phyloP scores from a whole-genome alignment of 208 protist species.

The Leishmania gerbilli region DNA sequence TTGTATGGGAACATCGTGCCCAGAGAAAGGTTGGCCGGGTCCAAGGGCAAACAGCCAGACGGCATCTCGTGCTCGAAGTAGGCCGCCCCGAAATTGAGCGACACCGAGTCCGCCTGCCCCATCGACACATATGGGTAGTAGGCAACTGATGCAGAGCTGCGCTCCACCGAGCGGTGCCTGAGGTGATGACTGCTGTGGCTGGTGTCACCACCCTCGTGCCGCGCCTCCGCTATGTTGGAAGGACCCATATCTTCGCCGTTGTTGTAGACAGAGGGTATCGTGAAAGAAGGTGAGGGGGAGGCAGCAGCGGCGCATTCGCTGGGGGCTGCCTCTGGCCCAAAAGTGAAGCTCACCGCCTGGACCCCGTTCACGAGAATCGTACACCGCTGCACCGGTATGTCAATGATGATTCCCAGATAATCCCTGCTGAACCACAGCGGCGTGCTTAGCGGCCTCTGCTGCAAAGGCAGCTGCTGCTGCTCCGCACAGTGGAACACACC shows the following conservation, averaged over 20 bases:
- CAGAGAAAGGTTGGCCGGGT: constrained; percentile 74
- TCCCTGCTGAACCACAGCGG: constrained; percentile 72
- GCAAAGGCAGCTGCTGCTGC: constrained; percentile 1
- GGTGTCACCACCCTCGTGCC: neutral
- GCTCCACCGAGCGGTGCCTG: neutral
- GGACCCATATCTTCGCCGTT: constrained; percentile 1
- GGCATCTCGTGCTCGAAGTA: constrained; percentile 88
- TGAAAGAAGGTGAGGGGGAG: constrained; percentile 11
- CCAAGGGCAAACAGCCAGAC: constrained; percentile 74
- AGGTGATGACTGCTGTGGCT: neutral
- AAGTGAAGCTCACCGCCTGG: constrained; percentile 45
- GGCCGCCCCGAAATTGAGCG: constrained; percentile 85
- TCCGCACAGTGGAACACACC: constrained; percentile 43
- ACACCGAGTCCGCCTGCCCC: constrained; percentile 60
- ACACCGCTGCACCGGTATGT: constrained; percentile 59
- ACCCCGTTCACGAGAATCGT: constrained; percentile 77
- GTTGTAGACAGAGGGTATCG: neutral
- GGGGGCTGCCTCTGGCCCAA: constrained; percentile 39
- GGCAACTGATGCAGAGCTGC: constrained; percentile 16
- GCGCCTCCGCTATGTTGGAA: neutral
- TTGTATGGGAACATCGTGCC: constrained; percentile 86
- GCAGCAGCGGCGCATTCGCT: constrained; percentile 31
- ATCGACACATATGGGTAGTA: constrained; percentile 82
- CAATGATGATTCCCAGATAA: constrained; percentile 82
- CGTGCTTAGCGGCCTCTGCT: constrained; percentile 11